Conservation (phyloP, 805 yeast species). For the Vanderwaltozyma yarrowii region DNA sequence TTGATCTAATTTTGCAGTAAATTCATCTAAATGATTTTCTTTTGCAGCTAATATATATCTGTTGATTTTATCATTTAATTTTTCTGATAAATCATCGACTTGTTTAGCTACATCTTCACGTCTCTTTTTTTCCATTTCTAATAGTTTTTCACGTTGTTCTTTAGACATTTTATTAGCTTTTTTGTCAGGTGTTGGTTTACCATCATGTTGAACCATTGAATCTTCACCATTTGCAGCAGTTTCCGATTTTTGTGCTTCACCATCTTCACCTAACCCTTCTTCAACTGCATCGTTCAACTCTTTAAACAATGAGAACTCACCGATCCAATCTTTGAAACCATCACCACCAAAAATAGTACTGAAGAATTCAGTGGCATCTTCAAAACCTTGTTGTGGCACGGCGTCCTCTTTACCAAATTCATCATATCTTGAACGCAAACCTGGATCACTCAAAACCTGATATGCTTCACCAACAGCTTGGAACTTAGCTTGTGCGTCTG, state of each 20-base stretch:
- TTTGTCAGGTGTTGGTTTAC: constrained; percentile 21
- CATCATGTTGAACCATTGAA: constrained; percentile 29
- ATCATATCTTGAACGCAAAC: constrained; percentile 65
- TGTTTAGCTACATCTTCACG: constrained; percentile 40
- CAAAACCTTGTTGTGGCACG: constrained; percentile 59
- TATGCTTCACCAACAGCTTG: constrained; percentile 66
- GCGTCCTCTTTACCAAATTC: constrained; percentile 74
- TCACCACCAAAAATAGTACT: constrained; percentile 79
- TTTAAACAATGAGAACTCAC: constrained; percentile 60
- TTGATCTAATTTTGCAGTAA: constrained; percentile 39
- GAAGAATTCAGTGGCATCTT: constrained; percentile 82
- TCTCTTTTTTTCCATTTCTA: constrained; percentile 44
- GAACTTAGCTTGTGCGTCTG: constrained; percentile 77
- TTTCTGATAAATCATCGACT: constrained; percentile 40
- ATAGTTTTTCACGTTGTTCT: constrained; percentile 41
- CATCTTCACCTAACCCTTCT: constrained; percentile 26
- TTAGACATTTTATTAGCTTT: constrained; percentile 20
- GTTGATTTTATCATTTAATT: constrained; percentile 39
- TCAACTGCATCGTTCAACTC: constrained; percentile 52
- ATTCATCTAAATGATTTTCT: constrained; percentile 39
- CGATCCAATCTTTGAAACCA: constrained; percentile 67
- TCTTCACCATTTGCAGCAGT: constrained; percentile 4
- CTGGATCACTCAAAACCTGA: constrained; percentile 68
- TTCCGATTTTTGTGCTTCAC: constrained; percentile 5
- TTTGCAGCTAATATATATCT: constrained; percentile 36